These are phyloP conservation scores for Leccinum ponderosum DNA, from an alignment of 1,284 basidiomycete genomes.

Conservation along the genomic window DNA sequence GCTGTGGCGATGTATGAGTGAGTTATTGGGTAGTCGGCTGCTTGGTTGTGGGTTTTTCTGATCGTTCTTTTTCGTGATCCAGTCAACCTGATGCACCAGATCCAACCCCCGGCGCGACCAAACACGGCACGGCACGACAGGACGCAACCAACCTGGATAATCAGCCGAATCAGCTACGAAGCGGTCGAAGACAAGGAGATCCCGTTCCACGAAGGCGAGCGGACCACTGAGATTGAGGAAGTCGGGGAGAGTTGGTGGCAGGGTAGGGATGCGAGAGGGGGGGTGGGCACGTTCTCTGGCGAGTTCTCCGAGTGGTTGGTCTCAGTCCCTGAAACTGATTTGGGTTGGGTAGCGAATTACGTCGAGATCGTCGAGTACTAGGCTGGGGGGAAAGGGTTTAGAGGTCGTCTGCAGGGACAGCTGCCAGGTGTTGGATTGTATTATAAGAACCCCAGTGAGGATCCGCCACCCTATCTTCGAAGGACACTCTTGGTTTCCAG, in stretches of 20 bases:
- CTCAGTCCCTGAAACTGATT: not conserved
- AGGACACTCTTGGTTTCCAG: constrained; percentile 43
- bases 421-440: no score
- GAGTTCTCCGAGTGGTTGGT: constrained; percentile 27
- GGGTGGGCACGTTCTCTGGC: constrained; percentile 84
- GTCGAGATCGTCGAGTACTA: constrained; percentile 18
- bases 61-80: not conserved
- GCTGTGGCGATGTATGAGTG: constrained; percentile 81
- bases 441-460: no score
- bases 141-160: no score
- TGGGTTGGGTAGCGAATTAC: constrained; percentile 19
- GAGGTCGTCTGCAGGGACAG: no score
- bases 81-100: not conserved
- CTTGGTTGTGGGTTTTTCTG: not conserved
- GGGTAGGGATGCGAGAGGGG: constrained; percentile 63
- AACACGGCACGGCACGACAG: no score
- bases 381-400: not conserved
- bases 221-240: constrained; percentile 71
- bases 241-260: constrained; percentile 90
- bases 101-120: not conserved
- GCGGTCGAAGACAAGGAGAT: constrained; percentile 90
- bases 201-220: constrained; percentile 80
- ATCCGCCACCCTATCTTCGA: constrained; percentile 46
- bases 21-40: constrained; percentile 24
- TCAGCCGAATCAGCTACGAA: constrained; percentile 60